Evolutionary conservation across 2,329 filamentous ascomycete species (phyloP).

Genomic region (Epichloe sylvatica): DNA sequence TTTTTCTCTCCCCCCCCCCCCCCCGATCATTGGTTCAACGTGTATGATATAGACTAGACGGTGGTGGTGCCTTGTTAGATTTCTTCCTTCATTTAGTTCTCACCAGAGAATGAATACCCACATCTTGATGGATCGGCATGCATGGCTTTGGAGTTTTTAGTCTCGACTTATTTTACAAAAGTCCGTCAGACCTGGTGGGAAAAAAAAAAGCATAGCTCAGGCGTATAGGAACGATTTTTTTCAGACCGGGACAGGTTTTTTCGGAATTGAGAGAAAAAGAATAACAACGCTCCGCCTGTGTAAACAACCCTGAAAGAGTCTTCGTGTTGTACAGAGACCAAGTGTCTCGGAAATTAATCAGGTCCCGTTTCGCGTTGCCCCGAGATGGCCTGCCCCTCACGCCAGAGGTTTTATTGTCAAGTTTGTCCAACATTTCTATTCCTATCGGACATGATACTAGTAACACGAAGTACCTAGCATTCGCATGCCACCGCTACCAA

Average conservation of each 20-base stretch:
- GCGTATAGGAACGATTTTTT: background rate
- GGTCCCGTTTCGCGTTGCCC: no score
- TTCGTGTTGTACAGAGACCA: no score
- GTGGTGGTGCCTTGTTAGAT: background rate
- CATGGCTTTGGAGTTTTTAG: slow-evolving; percentile 10
- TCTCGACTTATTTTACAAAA: background rate
- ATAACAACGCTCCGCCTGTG: no score
- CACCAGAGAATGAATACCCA: background rate
- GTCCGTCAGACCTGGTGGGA: background rate
- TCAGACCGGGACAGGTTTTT: background rate
- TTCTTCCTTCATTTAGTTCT: background rate
- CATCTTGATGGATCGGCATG: slow-evolving; percentile 3
- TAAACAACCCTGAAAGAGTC: no score
- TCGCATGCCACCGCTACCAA: slow-evolving; percentile 1
- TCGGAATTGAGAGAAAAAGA: background rate
- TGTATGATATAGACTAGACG: background rate
- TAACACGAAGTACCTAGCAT: background rate
- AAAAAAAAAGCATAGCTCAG: background rate
- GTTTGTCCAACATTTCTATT: background rate
- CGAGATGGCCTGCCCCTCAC: background rate
- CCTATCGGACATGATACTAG: background rate
- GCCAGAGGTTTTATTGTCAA: background rate
- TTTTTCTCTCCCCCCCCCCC: no score
- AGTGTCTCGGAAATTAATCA: no score
- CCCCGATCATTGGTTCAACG: no score